phyloP scores from a whole-genome alignment of 495 filamentous ascomycete species.

The Xylaria intraflava region DNA sequence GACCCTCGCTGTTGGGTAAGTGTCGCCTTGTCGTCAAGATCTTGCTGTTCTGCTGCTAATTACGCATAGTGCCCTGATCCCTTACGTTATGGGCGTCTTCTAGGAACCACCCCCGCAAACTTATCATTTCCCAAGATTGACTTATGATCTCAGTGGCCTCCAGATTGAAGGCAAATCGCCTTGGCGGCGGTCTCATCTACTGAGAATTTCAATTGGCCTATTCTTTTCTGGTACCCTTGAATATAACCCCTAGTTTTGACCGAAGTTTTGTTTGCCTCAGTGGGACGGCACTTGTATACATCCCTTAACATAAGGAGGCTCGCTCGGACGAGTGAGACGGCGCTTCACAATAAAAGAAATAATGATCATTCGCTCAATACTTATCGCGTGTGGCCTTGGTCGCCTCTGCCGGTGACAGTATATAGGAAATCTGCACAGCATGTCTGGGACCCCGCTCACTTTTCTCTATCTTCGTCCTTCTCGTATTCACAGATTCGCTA shows the following conservation, averaged over 20 bases:
- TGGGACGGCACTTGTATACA: slow-evolving; percentile 26
- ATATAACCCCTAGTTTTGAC: slow-evolving; percentile 22
- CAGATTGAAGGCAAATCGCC: slow-evolving; percentile 1
- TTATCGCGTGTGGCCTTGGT: background rate
- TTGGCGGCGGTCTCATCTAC: slow-evolving; percentile 11
- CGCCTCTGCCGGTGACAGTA: background rate
- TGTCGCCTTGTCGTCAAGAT: slow-evolving; percentile 15
- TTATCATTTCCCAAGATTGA: slow-evolving; percentile 1
- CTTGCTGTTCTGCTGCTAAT: slow-evolving; percentile 20
- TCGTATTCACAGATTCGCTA: background rate
- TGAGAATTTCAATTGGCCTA: slow-evolving; percentile 9
- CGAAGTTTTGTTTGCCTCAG: slow-evolving; percentile 17
- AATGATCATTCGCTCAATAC: slow-evolving; percentile 8
- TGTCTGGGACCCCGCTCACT: background rate
- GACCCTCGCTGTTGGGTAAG: slow-evolving; percentile 83
- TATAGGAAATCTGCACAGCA: background rate
- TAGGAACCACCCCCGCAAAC: slow-evolving; percentile 13
- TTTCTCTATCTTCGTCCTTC: background rate
- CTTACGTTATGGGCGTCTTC: slow-evolving; percentile 47
- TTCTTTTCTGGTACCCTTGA: slow-evolving; percentile 19
- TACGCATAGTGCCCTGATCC: slow-evolving; percentile 44
- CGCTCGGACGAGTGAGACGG: slow-evolving; percentile 10
- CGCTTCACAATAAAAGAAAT: slow-evolving; percentile 22
- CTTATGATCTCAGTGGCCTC: slow-evolving; percentile 6
- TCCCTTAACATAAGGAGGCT: slow-evolving; percentile 7